Conservation (phyloP, 2,329 filamentous ascomycete species). For the Penicillium aurantiogriseum region DNA sequence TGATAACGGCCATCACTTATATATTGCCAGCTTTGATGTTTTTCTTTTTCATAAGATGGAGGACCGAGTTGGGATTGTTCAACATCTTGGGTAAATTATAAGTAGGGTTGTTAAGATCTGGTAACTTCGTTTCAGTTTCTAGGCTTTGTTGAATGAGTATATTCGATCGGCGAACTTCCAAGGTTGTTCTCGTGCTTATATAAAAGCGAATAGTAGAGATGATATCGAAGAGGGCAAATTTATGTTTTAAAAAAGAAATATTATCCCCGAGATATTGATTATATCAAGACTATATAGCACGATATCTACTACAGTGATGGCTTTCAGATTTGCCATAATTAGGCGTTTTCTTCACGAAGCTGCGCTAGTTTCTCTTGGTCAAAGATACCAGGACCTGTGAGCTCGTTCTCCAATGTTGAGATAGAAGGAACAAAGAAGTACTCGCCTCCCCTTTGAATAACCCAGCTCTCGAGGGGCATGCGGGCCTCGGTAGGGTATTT, state of each 20-base stretch:
- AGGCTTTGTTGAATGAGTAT: not conserved
- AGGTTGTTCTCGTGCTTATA: not conserved
- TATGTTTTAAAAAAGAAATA: not conserved
- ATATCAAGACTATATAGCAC: not conserved
- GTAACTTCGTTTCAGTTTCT: not conserved
- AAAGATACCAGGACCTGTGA: conserved; percentile 4
- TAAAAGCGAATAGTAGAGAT: not conserved
- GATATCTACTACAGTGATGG: not conserved
- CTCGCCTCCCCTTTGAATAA: conserved; percentile 45
- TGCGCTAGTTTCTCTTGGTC: not conserved
- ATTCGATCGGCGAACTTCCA: not conserved
- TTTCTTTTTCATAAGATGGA: not conserved
- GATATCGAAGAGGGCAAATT: not conserved
- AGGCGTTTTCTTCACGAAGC: not conserved
- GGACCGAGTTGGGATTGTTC: not conserved
- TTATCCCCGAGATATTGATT: not conserved
- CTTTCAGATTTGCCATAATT: not conserved
- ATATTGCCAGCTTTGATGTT: not conserved
- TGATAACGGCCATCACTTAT: not conserved
- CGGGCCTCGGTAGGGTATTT: conserved; percentile 15
- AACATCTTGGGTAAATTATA: too few relatives aligned
- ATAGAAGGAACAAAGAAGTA: conserved; percentile 51
- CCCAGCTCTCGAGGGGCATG: conserved; percentile 35
- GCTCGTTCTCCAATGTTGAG: conserved; percentile 14
- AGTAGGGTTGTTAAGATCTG: not conserved